Base-by-base conservation (phyloP, 1,284 basidiomycete genomes). In the Ustilago bromivora region DNA sequence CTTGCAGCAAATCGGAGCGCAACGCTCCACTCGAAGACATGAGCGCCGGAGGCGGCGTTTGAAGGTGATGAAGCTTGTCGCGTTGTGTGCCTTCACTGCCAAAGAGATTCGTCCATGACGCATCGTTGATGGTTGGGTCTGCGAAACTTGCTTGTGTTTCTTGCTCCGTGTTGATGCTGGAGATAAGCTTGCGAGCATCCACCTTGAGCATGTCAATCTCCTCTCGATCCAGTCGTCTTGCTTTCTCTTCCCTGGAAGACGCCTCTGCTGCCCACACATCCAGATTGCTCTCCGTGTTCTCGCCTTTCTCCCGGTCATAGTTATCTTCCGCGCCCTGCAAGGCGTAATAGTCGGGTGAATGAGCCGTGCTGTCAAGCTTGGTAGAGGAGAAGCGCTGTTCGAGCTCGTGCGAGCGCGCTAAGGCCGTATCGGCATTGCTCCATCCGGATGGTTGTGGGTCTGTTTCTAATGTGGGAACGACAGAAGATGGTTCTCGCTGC, bases 181-280 rank as follows among this genome's bases (percentile, higher is more conserved):
- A 43, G 9, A 76, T 66, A 15, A 76, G 66, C 43, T 57, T 68
- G n/a, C 69, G 74, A 43, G 74, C 74, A 19, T 69, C 66, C 7
- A 65, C 40, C 38, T 76, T 76, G 55, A 76, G 66, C 28, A 34
- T 61, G 57, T 76, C 74, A 46, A 76, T 69, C 49, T 71, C 69
- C 17, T 76, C 74, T 43, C 73, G 54, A 23, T 70, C 68, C 17
- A 76, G 49, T 23, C 40, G 61, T 13, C 61, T 61, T 35, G 68
- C 68, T 19, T 66, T 71, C 51, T 67, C 49, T 31, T 66, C 68
- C 19, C 73, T 57, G 4, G 64, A 59, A 9, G 55, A 52, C 13
- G 73, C 68, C 43, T 76, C 73, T 5, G 57, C 64, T 32, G 73
- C 67, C 73, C 73, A 76, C 3, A 65, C 67, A 13, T 76, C 72